A percentile compares a stretch with the other conserved stretches of the same genome.
These are phyloP conservation scores for Hippophae gyantsensis DNA, from an alignment of 306 rosid species.

Conservation along the genomic window DNA sequence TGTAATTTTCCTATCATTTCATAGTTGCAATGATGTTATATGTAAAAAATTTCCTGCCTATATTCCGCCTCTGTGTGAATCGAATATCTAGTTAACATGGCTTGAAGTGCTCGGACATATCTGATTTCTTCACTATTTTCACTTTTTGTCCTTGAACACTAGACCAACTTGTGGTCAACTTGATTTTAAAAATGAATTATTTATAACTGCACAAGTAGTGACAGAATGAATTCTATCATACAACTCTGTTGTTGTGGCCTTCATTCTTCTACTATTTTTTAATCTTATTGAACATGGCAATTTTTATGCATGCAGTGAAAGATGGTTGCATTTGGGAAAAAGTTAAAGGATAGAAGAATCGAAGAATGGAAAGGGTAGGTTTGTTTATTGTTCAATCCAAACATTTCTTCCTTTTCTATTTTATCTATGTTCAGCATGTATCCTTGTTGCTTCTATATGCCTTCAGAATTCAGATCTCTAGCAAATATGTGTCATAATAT, in stretches of 20 bases:
- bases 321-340: conserved; percentile 98
- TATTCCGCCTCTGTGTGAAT: no score
- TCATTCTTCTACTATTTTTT: conserved; percentile 3
- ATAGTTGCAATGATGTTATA: no score
- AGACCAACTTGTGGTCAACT: background rate
- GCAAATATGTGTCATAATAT: background rate
- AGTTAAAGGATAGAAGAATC: conserved; percentile 81
- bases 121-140: background rate
- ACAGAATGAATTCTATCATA: background rate
- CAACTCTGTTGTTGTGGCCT: conserved; percentile 2
- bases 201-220: background rate
- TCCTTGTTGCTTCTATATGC: no score
- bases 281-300: conserved; percentile 6
- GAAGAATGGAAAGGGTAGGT: conserved; percentile 92
- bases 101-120: background rate
- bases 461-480: background rate
- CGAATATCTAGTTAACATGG: no score
- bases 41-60: no score
- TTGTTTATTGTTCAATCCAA: background rate
- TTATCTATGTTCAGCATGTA: background rate
- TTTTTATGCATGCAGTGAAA: conserved; percentile 31
- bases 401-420: background rate
- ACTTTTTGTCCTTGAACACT: background rate
- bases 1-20: no score
- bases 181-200: background rate